These are phyloP conservation scores for Hyphodiscus hymeniophilus DNA, from an alignment of 495 filamentous ascomycete species.

Conservation along the genomic window DNA sequence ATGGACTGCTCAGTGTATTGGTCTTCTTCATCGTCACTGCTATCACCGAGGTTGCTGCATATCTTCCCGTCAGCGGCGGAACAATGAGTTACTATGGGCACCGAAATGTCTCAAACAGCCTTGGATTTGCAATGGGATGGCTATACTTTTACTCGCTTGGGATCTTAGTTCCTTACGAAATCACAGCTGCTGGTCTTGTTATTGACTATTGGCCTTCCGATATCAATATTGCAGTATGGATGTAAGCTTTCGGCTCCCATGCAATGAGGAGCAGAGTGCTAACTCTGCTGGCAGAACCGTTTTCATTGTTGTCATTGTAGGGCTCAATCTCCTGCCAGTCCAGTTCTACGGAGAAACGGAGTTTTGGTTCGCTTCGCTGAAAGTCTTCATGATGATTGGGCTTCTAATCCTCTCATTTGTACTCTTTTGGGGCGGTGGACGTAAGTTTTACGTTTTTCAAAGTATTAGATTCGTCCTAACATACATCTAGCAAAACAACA, in stretches of 20 bases:
- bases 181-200: conserved; percentile 65
- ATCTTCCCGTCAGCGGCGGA: conserved; percentile 30
- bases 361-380: conserved; percentile 69
- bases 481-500: conserved; percentile 33
- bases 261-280: too few species aligned
- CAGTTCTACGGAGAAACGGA: conserved; percentile 72
- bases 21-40: conserved; percentile 31
- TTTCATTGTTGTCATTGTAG: conserved; percentile 53
- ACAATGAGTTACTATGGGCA: conserved; percentile 34
- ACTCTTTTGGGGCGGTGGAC: conserved; percentile 69
- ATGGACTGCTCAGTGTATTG: conserved; percentile 37
- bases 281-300: conserved; percentile 64
- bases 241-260: too few species aligned
- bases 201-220: conserved; percentile 60
- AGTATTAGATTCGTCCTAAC: not conserved
- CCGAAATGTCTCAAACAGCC: conserved; percentile 39
- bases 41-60: conserved; percentile 31
- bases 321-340: conserved; percentile 57
- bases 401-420: conserved; percentile 59
- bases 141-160: conserved; percentile 31
- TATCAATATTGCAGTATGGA: too few species aligned
- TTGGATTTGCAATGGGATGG: conserved; percentile 41
- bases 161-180: conserved; percentile 69
- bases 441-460: conserved; percentile 29
- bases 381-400: conserved; percentile 54